Evolutionary conservation across 768 basidiomycete species (phyloP), one percentile per base, ranked within the genome.

Genomic region (Hypsizygus marmoreus): DNA sequence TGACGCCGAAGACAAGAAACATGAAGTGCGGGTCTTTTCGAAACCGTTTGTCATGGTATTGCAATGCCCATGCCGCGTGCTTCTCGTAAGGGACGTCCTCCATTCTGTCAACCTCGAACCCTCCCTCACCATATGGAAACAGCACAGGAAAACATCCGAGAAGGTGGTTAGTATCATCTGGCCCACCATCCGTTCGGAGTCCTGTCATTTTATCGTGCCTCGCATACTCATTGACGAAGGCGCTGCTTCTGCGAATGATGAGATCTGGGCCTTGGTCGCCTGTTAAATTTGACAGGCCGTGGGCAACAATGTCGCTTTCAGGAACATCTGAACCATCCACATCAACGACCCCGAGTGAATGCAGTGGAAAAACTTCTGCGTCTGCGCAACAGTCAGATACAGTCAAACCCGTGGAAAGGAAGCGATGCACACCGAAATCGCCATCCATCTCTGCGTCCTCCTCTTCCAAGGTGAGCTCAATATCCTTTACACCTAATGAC

Each of bases 81-180:
- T 12, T 4, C 9, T 38, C 22, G 16, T 38, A 38, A 6, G 36
- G 6, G 19, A 38, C 36, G 6, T 52, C 28, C 0, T 22, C 17
- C 4, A 26, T 16, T 17, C 59, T n/a, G 0, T 37, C 34, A 0
- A 48, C 52, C 40, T 73, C 69, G 26, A 72, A 52, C 0, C 68
- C 69, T 0, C 70, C 70, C 14, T 29, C 17, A 1, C 67, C 71
- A 54, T 68, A 73, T 3, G 70, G 69, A 46, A 68, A 72, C 0
- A 70, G 54, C 0, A 38, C 40, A 0, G 67, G 68, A 35, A 68
- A 72, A 9, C 56, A 37, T 0, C 63, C 65, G 10, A 68, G 45
- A 0, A 66, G 29, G 34, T 66, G 66, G 40, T 68, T 66, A 0
- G 61, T 54, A 34, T 64, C 51, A 11, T 51, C 45, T 0, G 56